phyloP scores from a whole-genome alignment of 2,329 filamentous ascomycete genomes.

The Penicillium frequentans region DNA sequence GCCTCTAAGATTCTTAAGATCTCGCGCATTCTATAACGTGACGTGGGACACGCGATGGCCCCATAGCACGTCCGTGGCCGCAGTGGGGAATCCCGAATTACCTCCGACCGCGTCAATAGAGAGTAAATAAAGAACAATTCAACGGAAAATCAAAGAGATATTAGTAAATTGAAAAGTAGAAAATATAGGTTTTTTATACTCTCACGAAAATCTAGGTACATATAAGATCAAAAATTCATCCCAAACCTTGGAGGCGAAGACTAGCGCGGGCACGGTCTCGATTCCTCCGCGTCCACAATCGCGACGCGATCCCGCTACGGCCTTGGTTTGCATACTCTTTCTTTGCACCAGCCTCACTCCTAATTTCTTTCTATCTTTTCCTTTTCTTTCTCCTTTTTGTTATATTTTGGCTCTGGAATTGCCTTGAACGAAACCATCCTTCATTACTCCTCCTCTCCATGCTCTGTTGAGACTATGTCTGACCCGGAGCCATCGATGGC shows the following conservation, averaged over 20 bases:
- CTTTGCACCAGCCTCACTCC: conserved; percentile 20
- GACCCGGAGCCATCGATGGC: conserved; percentile 33
- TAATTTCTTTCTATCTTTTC: conserved; percentile 6
- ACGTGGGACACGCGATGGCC: conserved; percentile 22
- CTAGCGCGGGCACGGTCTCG: conserved; percentile 29
- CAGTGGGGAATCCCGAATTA: conserved; percentile 19
- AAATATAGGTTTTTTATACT: background rate
- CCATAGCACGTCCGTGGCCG: conserved; percentile 13
- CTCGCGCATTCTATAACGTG: conserved; percentile 15
- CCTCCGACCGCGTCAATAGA: conserved; percentile 11
- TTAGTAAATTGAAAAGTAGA: background rate
- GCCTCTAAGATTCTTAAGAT: conserved; percentile 7
- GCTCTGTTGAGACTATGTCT: conserved; percentile 31
- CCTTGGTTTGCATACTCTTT: conserved; percentile 24
- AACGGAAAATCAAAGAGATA: background rate
- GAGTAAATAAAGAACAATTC: background rate
- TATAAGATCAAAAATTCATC: conserved; percentile 5
- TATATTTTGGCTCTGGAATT: background rate
- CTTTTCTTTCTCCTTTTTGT: conserved; percentile 2
- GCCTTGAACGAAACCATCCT: conserved; percentile 3
- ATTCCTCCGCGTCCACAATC: conserved; percentile 33
- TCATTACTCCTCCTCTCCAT: conserved; percentile 7
- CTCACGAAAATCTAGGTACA: conserved; percentile 10
- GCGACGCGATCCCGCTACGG: conserved; percentile 31
- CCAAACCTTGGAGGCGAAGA: conserved; percentile 2